Base-by-base conservation (phyloP, 352 stramenopile species). In the Globisporangium camurandrum region DNA sequence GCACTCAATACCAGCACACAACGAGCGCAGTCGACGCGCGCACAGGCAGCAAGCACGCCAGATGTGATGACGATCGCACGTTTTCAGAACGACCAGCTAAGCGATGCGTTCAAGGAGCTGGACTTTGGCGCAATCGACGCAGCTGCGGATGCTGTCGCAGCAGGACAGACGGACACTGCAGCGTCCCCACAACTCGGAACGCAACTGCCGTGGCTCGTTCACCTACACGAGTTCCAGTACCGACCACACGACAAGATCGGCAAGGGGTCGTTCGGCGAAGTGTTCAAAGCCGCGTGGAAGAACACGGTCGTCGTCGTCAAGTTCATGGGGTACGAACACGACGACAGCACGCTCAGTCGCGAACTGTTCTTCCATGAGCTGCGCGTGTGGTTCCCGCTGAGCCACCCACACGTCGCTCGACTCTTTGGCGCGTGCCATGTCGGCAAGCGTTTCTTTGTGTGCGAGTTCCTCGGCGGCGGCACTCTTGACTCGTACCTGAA, bases 381-480 rank as follows among this genome's bases (percentile, higher is more conserved):
- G 6, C 31, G 54, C 4, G 3, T 58, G 10, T 67, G 60, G 60
- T 54, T 58, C 30, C 11, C n/a, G 3, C 27, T 67, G 6, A 48
- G 49, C 10, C 60, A 67, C 42, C 28, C 45, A 7, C 38, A 64
- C 33, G 22, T 67, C 0, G 31, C 64, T 20, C 34, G 49, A 14
- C 36, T 67, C n/a, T 67, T 61, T 23, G 60, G 56, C 16, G 60
- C 55, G 6, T 67, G 60, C 10, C 41, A 61, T 30, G 16, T 61
- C 8, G 60, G 43, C 1, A 44, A 53, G 4, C 50, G 40, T 0
- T 55, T 51, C 26, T 59, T 63, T 27, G 44, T 52, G n/a, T 59
- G 45, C 16, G 56, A 63, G 19, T 30, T 46, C 14, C 50, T 50
- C 9, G 9, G 31, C 19, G 16, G 50, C 20, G 50, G 40, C 16